A percentile compares a stretch with the other conserved stretches of the same genome.
phyloP scores from a whole-genome alignment of 257 asterid species.

The Capsicum baccatum region DNA sequence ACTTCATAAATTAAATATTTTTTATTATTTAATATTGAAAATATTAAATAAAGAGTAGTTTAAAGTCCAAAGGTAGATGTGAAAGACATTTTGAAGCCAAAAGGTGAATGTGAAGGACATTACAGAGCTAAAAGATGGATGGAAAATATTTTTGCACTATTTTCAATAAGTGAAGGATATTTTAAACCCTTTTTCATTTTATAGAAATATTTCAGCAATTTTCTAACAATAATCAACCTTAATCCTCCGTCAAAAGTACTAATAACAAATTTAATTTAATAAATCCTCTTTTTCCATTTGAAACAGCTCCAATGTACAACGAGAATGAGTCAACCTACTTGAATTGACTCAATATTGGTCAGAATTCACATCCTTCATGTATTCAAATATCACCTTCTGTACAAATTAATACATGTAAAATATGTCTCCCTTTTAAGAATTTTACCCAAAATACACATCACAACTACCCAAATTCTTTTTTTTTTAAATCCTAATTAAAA shows the following conservation, averaged over 20 bases:
- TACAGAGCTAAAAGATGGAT: too few species aligned
- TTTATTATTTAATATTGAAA: too few species aligned
- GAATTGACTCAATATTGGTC: neutral
- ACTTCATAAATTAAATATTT: too few species aligned
- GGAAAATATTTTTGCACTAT: too few species aligned
- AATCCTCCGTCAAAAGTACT: neutral
- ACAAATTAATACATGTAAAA: neutral
- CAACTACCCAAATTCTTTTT: neutral
- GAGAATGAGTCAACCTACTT: neutral
- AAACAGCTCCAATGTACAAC: neutral
- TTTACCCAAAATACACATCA: neutral
- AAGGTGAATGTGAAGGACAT: too few species aligned
- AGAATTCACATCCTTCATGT: neutral
- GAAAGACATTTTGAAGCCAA: too few species aligned
- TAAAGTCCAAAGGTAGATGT: too few species aligned
- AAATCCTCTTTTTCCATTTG: neutral
- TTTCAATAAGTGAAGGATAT: too few species aligned
- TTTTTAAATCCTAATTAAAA: neutral
- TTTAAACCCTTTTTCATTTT: too few species aligned
- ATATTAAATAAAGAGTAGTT: too few species aligned
- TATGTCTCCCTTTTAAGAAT: neutral
- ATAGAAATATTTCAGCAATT: too few species aligned
- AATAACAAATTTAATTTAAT: neutral
- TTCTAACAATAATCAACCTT: too few species aligned
- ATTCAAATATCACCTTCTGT: conserved; percentile 2